phyloP scores from a whole-genome alignment of 2,329 filamentous ascomycete genomes.

The Colletotrichum noveboracense region DNA sequence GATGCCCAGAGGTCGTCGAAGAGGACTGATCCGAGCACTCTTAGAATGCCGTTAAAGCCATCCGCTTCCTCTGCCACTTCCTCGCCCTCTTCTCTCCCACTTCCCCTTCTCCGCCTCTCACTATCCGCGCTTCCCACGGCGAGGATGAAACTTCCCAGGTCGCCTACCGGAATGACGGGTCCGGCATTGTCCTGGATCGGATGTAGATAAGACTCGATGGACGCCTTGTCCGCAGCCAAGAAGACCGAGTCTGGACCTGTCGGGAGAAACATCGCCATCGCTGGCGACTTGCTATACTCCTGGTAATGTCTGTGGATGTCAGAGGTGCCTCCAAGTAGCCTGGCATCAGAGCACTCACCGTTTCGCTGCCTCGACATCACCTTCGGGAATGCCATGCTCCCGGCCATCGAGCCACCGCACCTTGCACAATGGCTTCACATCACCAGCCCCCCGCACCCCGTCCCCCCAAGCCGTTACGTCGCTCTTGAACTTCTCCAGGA shows the following conservation, averaged over 20 bases:
- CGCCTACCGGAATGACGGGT: constrained; percentile 2
- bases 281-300: background rate
- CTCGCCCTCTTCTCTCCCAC: background rate
- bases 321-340: background rate
- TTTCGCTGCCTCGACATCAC: constrained; percentile 25
- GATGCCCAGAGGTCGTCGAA: constrained; percentile 5
- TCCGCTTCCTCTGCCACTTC: background rate
- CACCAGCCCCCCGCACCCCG: background rate
- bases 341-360: constrained; percentile 14
- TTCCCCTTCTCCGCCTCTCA: constrained; percentile 3
- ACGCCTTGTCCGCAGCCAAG: constrained; percentile 27
- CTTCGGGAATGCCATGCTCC: constrained; percentile 20
- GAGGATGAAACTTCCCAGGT: constrained; percentile 24
- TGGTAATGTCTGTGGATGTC: background rate
- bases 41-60: background rate
- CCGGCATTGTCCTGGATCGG: background rate
- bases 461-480: constrained; percentile 8
- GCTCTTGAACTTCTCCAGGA: background rate
- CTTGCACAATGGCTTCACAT: constrained; percentile 20
- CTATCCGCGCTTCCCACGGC: constrained; percentile 1
- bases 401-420: constrained; percentile 28
- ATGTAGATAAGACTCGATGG: constrained; percentile 29
- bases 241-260: background rate
- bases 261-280: background rate
- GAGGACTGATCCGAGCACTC: background rate